Evolutionary conservation across 1,284 basidiomycete species (phyloP), one percentile per base, ranked within the genome.

Genomic region (Ustilago tritici): DNA sequence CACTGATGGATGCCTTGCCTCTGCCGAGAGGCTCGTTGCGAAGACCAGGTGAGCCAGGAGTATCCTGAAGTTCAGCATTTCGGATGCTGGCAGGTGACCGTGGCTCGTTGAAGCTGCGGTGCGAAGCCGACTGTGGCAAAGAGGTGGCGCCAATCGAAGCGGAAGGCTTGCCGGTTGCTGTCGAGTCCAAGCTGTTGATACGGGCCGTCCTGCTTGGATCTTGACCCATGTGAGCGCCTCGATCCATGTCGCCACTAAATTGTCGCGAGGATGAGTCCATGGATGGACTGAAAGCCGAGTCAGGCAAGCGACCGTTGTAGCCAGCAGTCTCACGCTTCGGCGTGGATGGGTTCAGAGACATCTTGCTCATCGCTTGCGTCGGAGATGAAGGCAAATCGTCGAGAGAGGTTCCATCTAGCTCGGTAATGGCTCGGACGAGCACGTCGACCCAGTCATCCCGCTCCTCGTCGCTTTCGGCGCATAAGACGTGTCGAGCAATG

Each of bases 381-480:
- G 76, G 76, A 28, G 76, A 71, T 0, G 62, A 38, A 43, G 76
- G 63, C 32, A 63, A 6, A 5, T 67, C 68, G 52, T 71, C 66
- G 49, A 63, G 28, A 36, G 65, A 55, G 34, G 32, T 46, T 11
- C 58, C 66, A 43, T 82, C 74, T 23, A 81, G 57, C 46, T 76
- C 71, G 31, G 73, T 76, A 47, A 84, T 82, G 50, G 80, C 76
- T 23, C 80, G 68, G 5, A 83, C 94, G 47, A 99, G 91, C 76
- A 95, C 92, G 68, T 95, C 92, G 40, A 98, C 95, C 96, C 96
- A 99, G 65, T 89, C 90, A 85, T 99, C 96, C 46, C 96, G 90
- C 83, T 97, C 95, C 55, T 89, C 88, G 86, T 99, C 96, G 84
- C 93, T 98, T 87, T 97, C 94, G 0, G 96, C 96, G 82, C 96